phyloP scores from a whole-genome alignment of 2,329 filamentous ascomycete genomes.

The Cladobotryum protrusum region DNA sequence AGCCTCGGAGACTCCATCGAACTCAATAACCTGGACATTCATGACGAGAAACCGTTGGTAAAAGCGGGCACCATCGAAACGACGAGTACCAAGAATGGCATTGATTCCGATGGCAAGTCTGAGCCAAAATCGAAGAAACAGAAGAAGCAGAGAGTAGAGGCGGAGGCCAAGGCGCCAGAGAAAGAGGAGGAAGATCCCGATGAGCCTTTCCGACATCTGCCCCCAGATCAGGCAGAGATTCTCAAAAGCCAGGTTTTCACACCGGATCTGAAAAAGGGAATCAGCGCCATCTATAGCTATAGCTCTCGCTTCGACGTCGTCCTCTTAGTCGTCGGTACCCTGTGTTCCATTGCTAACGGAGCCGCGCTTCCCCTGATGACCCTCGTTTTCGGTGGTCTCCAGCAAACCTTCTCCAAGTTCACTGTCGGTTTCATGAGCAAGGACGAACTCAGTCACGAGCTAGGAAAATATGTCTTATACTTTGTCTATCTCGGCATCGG shows the following conservation, averaged over 20 bases:
- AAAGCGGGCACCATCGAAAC: background rate
- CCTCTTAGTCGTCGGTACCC: conserved; percentile 53
- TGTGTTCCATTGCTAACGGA: conserved; percentile 65
- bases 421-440: conserved; percentile 37
- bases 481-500: conserved; percentile 80
- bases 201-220: conserved; percentile 56
- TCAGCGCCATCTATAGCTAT: conserved; percentile 63
- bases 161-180: background rate
- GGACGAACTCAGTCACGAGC: conserved; percentile 51
- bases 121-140: background rate
- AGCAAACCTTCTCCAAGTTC: conserved; percentile 59
- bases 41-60: background rate
- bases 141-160: conserved; percentile 7
- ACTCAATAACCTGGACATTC: no score
- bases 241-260: conserved; percentile 63
- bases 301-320: conserved; percentile 58
- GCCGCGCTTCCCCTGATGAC: conserved; percentile 77
- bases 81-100: background rate
- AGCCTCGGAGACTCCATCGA: no score
- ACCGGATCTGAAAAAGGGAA: conserved; percentile 57
- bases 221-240: conserved; percentile 58
- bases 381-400: conserved; percentile 70
- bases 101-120: no score
- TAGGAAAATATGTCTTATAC: conserved; percentile 65
- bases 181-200: conserved; percentile 32